Evolutionary conservation across 306 rosid genomes (phyloP), one percentile per base, ranked within the genome.

Genomic region (Trifolium subterraneum): DNA sequence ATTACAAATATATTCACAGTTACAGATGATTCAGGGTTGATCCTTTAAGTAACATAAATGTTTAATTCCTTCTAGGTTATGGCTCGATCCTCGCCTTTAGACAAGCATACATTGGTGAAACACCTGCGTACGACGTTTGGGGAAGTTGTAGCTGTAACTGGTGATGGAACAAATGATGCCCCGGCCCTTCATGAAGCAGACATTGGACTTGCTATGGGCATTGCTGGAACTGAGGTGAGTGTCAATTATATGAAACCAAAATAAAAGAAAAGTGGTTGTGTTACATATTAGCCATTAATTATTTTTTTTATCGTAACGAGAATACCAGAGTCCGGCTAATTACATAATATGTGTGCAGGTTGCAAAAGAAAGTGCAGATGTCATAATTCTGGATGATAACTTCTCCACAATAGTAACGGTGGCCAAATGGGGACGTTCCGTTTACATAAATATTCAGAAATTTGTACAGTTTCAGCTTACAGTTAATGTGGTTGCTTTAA

Each of bases 161-260:
- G 99, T 14, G 99, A 92, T 72, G 99, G 99, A 78, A 94, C 97
- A 82, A 94, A 94, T 62, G 99, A 94, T 86, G 97, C 97, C 31
- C 99, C 99, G 4, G 99, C 99, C 12, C 99, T 94, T 80, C 97
- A 94, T 50, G 97, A 94, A 83, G 99, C 99, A 22, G 97, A 94
- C 77, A 92, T 94, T 82, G 99, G 99, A 82, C 88, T 94, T 50
- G 99, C 99, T 75, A 94, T 94, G 99, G 99, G 99, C 41, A 92
- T 94, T 52, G 97, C 97, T 44, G 99, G 99, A 71, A 94, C 99
- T 71, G 99, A 94, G 87, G 99, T 88, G 81, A 79, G 95, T 64
- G 72, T 42, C 66, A 73, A 68, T 36, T 74, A 60, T 55, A 18
- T 54, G 35, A 62, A 71, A 79, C 55, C 77, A 52, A 71, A 63